Conservation (phyloP, 345 rosid genomes). For the Aquilaria malaccensis region DNA sequence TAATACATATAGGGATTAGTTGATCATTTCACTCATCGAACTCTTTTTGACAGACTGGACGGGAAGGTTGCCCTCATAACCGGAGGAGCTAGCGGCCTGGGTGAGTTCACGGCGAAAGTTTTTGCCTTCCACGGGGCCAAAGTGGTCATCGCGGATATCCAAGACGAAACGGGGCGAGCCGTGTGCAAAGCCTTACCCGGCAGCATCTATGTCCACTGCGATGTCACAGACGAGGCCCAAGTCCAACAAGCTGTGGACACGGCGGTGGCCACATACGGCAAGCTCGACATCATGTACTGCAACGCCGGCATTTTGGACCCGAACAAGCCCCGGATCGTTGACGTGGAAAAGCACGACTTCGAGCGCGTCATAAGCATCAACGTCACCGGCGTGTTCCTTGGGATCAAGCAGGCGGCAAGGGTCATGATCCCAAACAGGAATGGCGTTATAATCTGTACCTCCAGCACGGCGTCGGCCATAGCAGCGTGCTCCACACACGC, state of each 20-base stretch:
- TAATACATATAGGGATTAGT: background rate
- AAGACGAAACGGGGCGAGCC: conserved; percentile 12
- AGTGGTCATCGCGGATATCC: conserved; percentile 17
- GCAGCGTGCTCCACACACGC: conserved; percentile 30
- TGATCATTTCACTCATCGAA: too few relatives aligned
- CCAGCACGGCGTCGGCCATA: conserved; percentile 20
- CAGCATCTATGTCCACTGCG: conserved; percentile 6
- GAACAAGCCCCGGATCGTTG: conserved; percentile 25
- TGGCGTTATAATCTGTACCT: conserved; percentile 30
- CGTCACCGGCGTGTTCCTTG: conserved; percentile 36
- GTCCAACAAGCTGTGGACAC: conserved; percentile 18
- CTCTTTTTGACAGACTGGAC: background rate
- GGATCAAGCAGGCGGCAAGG: conserved; percentile 34
- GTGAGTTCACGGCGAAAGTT: conserved; percentile 11
- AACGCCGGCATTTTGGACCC: conserved; percentile 30
- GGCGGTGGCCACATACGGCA: conserved; percentile 29
- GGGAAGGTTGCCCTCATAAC: conserved; percentile 17
- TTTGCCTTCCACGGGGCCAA: conserved; percentile 15
- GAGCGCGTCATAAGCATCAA: conserved; percentile 32
- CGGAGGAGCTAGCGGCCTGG: conserved; percentile 17
- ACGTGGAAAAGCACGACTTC: conserved; percentile 28
- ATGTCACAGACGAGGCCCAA: conserved; percentile 29
- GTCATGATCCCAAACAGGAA: conserved; percentile 31
- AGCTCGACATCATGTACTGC: conserved; percentile 39
- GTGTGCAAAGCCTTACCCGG: background rate